Evolutionary conservation across 768 basidiomycete genomes (phyloP), one percentile per base, ranked within the genome.

Genomic region (Agaricus subrufescens): DNA sequence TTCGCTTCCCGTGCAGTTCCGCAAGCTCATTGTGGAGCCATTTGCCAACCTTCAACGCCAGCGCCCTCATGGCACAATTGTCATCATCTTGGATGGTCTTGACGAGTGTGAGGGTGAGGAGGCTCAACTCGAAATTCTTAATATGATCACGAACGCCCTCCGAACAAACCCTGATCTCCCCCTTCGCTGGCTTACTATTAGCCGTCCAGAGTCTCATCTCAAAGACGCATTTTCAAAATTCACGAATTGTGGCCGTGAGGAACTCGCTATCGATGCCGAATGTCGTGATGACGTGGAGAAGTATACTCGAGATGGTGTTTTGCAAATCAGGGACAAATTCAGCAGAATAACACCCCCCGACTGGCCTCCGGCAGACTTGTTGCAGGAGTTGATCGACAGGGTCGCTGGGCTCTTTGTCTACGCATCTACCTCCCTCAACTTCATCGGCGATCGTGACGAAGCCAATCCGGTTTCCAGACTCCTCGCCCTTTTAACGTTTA

Each of bases 21-120:
- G 48, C 12, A 46, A 39, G 7, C 57, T 58, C 29, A 31, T 58
- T 26, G 26, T 58, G 25, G 34, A 46, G 19, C 57, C 57, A 10
- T 48, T 58, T 26, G 27, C 27, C 19, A 11, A 7, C 8, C 46
- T 48, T 6, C 45, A 46, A 25, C 45, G 9, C 23, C 27, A 48
- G 30, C 12, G 14, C 3, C 26, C 19, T 34, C 30, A 30, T 4
- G 9, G 19, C 19, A 19, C 19, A 19, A 19, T 19, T 19, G 19
- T 19, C 19, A 19, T 19, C 19, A 19, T 19, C 19, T 19, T 19
- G 19, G 19, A 19, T 19, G 19, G 19, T 19, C 19, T 19, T 19
- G 19, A 19, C 19, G 19, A 19, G 19, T 19, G 19, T 19, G 19
- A 19, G 19, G 19, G 19, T 1, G 19, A 19, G 19, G 19, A 19